Conservation (phyloP, 2,329 filamentous ascomycete species). For the Fusarium bactridioides region DNA sequence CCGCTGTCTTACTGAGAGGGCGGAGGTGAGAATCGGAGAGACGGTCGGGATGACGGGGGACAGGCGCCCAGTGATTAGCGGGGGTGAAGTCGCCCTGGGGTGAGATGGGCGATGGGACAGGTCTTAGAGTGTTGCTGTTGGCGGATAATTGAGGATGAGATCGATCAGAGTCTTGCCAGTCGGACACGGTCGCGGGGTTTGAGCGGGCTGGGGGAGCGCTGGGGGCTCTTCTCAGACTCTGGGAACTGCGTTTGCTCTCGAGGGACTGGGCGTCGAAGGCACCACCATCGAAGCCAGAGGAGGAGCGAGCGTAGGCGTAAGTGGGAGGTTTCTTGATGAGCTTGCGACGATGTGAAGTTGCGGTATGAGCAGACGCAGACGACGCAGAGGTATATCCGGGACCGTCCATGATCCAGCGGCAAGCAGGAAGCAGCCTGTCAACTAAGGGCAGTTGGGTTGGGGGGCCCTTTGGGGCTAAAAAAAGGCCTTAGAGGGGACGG, state of each 20-base stretch:
- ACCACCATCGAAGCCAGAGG: constrained; percentile 58
- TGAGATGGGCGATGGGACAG: constrained; percentile 57
- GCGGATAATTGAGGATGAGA: constrained; percentile 45
- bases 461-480: constrained; percentile 33
- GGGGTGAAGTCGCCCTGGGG: constrained; percentile 56
- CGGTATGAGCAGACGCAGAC: constrained; percentile 49
- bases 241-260: constrained; percentile 70
- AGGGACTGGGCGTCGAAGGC: constrained; percentile 63
- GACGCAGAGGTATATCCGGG: constrained; percentile 47
- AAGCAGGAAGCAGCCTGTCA: constrained; percentile 36
- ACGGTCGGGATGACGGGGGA: constrained; percentile 40
- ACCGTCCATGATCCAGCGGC: constrained; percentile 57
- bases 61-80: constrained; percentile 43
- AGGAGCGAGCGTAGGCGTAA: constrained; percentile 57
- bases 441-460: constrained; percentile 24
- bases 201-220: constrained; percentile 63
- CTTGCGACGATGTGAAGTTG: constrained; percentile 63
- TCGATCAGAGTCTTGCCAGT: constrained; percentile 49
- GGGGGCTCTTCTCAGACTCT: constrained; percentile 67
- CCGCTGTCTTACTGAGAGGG: constrained; percentile 36
- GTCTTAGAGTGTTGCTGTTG: constrained; percentile 54
- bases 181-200: constrained; percentile 59
- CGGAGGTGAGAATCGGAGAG: constrained; percentile 41
- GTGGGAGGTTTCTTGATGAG: constrained; percentile 70
- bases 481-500: constrained; percentile 40